Percentiles rank a stretch among this genome's conserved stretches.
These are phyloP conservation scores for Fusarium camptoceras DNA, from an alignment of 2,329 filamentous ascomycete species.

Conservation along the genomic window DNA sequence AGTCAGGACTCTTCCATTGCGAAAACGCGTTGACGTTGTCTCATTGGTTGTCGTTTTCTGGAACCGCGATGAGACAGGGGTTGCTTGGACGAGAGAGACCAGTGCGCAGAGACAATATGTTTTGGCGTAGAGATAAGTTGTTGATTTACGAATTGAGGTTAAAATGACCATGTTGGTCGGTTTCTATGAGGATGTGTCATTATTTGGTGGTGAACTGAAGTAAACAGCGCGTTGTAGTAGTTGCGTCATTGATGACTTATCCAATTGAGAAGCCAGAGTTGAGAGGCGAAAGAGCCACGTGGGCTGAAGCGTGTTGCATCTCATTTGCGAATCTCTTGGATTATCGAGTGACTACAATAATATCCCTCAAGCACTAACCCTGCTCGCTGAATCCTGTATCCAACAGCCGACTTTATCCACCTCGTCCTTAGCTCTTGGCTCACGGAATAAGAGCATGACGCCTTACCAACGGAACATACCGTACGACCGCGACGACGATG, in stretches of 20 bases:
- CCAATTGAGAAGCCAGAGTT: not conserved
- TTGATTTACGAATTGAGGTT: slow-evolving; percentile 38
- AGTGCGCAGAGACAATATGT: slow-evolving; percentile 41
- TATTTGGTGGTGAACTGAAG: not conserved
- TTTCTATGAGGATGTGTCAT: not conserved
- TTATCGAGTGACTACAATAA: too few species aligned
- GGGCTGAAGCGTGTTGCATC: not conserved
- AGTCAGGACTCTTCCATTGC: not conserved
- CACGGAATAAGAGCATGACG: too few species aligned
- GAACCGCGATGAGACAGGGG: slow-evolving; percentile 35
- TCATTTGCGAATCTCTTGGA: not conserved
- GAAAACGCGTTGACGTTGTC: not conserved
- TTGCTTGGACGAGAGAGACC: slow-evolving; percentile 38
- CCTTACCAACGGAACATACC: not conserved
- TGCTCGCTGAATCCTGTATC: too few species aligned
- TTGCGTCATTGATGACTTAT: slow-evolving; percentile 27
- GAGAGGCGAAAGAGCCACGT: slow-evolving; percentile 6
- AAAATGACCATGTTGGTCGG: slow-evolving; percentile 39
- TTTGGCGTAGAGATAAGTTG: slow-evolving; percentile 42
- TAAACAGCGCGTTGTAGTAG: not conserved
- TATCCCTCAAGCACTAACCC: not conserved
- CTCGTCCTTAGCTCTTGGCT: rapidly evolving
- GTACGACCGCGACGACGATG: not conserved
- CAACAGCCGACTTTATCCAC: too few species aligned
- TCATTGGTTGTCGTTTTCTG: not conserved